Conservation (phyloP, 2,329 filamentous ascomycete species). For the Albophoma yamanashiensis region DNA sequence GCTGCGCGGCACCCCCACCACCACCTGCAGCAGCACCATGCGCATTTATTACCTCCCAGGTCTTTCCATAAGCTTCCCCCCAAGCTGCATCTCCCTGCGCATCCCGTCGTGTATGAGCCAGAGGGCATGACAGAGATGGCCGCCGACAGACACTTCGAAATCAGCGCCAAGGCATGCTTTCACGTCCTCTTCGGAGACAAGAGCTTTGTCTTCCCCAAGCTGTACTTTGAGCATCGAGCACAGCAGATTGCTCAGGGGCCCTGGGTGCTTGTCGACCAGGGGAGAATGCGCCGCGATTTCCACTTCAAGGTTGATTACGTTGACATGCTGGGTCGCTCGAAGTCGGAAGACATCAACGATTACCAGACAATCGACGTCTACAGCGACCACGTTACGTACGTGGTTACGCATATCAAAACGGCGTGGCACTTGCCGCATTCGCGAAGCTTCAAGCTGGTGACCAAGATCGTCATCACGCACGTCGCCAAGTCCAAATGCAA, state of each 20-base stretch:
- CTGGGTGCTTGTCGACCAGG: slow-evolving; percentile 63
- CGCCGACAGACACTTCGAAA: slow-evolving; percentile 73
- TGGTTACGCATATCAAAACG: slow-evolving; percentile 50
- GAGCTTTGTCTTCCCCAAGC: slow-evolving; percentile 82
- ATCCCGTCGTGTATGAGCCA: slow-evolving; percentile 76
- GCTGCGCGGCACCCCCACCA: slow-evolving; percentile 20
- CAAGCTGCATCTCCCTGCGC: slow-evolving; percentile 73
- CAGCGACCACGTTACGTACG: slow-evolving; percentile 62
- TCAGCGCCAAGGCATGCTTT: slow-evolving; percentile 89
- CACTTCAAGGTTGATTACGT: slow-evolving; percentile 63
- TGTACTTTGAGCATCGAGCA: slow-evolving; percentile 75
- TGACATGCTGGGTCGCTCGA: slow-evolving; percentile 53
- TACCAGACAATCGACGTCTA: slow-evolving; percentile 78
- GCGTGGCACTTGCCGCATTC: slow-evolving; percentile 81
- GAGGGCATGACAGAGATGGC: slow-evolving; percentile 67
- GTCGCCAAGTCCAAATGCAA: slow-evolving; percentile 87
- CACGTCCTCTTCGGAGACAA: slow-evolving; percentile 96
- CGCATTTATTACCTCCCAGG: slow-evolving; percentile 21
- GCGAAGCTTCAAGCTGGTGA: slow-evolving; percentile 68
- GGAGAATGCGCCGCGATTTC: slow-evolving; percentile 67
- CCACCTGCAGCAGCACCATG: slow-evolving; percentile 8
- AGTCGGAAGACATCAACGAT: slow-evolving; percentile 58
- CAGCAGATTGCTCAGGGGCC: slow-evolving; percentile 76
- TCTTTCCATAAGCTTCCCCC: slow-evolving; percentile 32
- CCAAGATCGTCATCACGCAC: slow-evolving; percentile 89